Base-by-base conservation (phyloP, 257 asterid species). In the Solanum arcanum region DNA sequence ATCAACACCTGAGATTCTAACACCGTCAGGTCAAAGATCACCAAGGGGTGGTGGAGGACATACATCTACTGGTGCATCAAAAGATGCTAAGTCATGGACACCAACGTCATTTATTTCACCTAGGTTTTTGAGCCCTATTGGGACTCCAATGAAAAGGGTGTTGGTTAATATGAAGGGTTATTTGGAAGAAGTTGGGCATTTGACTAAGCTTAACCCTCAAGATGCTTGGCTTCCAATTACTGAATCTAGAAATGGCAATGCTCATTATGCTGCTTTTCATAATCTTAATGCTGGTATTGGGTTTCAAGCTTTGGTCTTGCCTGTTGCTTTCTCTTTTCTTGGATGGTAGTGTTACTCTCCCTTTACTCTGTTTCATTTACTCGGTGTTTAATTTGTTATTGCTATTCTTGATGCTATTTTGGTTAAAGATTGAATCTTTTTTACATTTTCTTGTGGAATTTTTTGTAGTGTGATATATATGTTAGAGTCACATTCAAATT, bases 221-320 rank as follows among this genome's bases (percentile, higher is more conserved):
- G 99, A 97, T 87, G 99, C 99, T 68, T 97, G 99, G 99, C 98
- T 97, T 86, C 99, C 99, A 6, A 96, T 97, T 42, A 97, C 99
- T 9, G 99, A 97, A 39, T 97, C 99, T 16, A 94, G 99, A 39
- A 97, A 97, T 84, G 99, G 99, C 72, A 96, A 97, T 86, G 94
- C 99, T 18, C 97, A 97, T 87, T 97, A 97, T 81, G 96, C 99
- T 18, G 98, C 99, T 59, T 97, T 96, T 91, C 99, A 97, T 83
- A 97, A 93, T 46, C 97, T 97, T 85, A 97, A 96, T 89, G 99
- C 99, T 89, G 99, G 99, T 62, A 92, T 97, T 49, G 99, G 99
- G 2, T 97, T 97, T 76, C 99, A 97, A 88, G 99, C 99, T 13
- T 76, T 97, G 94, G 90, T 97, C 35, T 89, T 97, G 86, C 99